Evolutionary conservation across 352 stramenopile genomes (phyloP).

Genomic region (Globisporangium orthogonon): DNA sequence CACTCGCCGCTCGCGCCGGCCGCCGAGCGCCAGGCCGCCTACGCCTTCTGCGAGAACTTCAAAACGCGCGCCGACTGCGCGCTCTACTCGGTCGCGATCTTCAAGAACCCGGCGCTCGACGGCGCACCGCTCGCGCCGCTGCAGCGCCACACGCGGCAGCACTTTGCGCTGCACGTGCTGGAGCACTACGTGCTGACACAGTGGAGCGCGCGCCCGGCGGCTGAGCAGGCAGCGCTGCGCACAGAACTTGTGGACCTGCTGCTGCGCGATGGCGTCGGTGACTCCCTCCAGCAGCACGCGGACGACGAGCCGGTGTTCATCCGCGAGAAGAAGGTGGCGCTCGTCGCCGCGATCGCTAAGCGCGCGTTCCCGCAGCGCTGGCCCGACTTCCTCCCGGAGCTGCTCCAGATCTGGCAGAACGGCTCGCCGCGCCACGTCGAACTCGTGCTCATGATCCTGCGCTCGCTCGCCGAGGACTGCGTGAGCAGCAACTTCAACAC

Average conservation of each 20-base stretch:
- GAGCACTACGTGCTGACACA: slow-evolving; percentile 59
- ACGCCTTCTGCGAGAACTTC: slow-evolving; percentile 73
- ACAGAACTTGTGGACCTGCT: slow-evolving; percentile 54
- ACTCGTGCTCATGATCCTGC: slow-evolving; percentile 62
- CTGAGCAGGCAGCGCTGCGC: slow-evolving; percentile 43
- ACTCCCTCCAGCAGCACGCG: too few relatives aligned
- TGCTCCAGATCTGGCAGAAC: slow-evolving; percentile 56
- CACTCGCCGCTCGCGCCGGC: slow-evolving; percentile 49
- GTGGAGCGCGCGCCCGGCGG: slow-evolving; percentile 38
- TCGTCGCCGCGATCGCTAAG: slow-evolving; percentile 70
- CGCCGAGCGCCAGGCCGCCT: slow-evolving; percentile 43
- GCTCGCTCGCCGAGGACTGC: slow-evolving; percentile 73
- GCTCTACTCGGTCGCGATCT: slow-evolving; percentile 68
- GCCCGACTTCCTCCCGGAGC: slow-evolving; percentile 54
- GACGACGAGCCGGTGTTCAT: slow-evolving; percentile 53
- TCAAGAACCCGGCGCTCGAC: slow-evolving; percentile 35
- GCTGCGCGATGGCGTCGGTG: slow-evolving; percentile 13
- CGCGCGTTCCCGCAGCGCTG: slow-evolving; percentile 80
- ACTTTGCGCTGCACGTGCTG: slow-evolving; percentile 77
- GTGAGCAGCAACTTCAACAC: slow-evolving; percentile 77
- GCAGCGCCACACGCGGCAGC: slow-evolving; percentile 46
- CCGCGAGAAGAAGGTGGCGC: slow-evolving; percentile 71
- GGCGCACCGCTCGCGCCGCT: slow-evolving; percentile 15
- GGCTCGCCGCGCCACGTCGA: slow-evolving; percentile 45
- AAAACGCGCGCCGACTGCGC: slow-evolving; percentile 64